These are phyloP conservation scores for Nicotiana otophora DNA, from an alignment of 257 asterid genomes.

Conservation along the genomic window DNA sequence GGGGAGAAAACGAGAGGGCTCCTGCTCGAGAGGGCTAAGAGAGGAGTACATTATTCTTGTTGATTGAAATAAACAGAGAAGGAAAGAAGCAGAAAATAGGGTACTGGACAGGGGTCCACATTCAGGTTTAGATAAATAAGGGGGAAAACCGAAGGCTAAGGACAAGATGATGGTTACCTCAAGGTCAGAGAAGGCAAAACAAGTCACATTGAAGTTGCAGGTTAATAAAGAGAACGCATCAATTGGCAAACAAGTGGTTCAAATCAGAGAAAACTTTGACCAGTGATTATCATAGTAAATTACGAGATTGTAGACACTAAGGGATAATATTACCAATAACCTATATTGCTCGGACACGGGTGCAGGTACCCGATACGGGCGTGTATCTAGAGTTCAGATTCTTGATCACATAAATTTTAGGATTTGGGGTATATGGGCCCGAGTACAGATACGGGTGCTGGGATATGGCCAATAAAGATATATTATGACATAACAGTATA, in stretches of 20 bases:
- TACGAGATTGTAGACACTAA: background rate
- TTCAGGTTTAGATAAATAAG: background rate
- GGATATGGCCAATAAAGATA: too few relatives aligned
- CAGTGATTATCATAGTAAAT: background rate
- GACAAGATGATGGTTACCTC: background rate
- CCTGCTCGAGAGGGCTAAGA: background rate
- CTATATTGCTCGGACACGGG: too few relatives aligned
- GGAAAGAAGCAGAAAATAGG: background rate
- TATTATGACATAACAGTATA: too few relatives aligned
- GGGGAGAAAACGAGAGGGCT: background rate
- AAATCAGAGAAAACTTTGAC: background rate
- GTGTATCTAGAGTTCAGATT: too few relatives aligned
- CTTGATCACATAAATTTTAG: too few relatives aligned
- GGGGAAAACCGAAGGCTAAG: background rate
- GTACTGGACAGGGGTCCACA: background rate
- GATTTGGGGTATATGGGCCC: too few relatives aligned
- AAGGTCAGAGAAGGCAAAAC: background rate
- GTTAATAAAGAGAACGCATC: background rate
- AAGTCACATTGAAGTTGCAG: background rate
- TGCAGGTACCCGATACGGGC: too few relatives aligned
- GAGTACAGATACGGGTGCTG: too few relatives aligned
- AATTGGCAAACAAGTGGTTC: background rate
- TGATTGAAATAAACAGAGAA: background rate
- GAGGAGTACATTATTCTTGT: background rate
- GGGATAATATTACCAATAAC: background rate